phyloP scores from a whole-genome alignment of 2,329 filamentous ascomycete species.

The Metarhizium robertsii region DNA sequence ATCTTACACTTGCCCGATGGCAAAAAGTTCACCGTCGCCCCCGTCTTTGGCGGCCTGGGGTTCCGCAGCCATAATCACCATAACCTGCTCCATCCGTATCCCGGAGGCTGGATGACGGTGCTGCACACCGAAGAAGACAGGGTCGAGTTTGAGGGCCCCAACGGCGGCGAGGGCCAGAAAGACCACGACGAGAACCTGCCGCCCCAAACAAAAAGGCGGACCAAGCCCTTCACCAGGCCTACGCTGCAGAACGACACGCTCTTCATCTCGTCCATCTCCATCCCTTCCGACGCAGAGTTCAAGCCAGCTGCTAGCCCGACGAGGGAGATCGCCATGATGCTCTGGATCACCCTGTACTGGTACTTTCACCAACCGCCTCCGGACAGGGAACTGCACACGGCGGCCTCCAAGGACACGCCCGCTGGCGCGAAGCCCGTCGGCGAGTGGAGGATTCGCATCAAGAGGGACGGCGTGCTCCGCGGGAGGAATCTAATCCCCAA shows the following conservation, averaged over 20 bases:
- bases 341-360: conserved; percentile 92
- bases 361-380: conserved; percentile 89
- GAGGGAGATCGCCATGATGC: conserved; percentile 89
- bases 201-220: conserved; percentile 17
- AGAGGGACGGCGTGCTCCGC: conserved; percentile 78
- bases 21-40: conserved; percentile 69
- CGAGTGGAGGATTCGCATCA: conserved; percentile 81
- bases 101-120: conserved; percentile 83
- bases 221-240: conserved; percentile 51
- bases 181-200: conserved; percentile 14
- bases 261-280: conserved; percentile 87
- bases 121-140: conserved; percentile 56
- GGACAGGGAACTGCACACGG: conserved; percentile 50
- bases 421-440: conserved; percentile 64
- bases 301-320: conserved; percentile 73
- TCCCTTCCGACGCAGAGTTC: conserved; percentile 70
- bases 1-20: conserved; percentile 76
- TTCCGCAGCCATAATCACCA: conserved; percentile 78
- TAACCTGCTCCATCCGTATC: conserved; percentile 60
- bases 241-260: conserved; percentile 72
- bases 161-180: neutral
- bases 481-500: conserved; percentile 78
- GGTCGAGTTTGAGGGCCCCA: conserved; percentile 5
- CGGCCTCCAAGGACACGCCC: conserved; percentile 56
- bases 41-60: conserved; percentile 83